phyloP scores from a whole-genome alignment of 2,329 filamentous ascomycete species.

The Trichoderma breve region DNA sequence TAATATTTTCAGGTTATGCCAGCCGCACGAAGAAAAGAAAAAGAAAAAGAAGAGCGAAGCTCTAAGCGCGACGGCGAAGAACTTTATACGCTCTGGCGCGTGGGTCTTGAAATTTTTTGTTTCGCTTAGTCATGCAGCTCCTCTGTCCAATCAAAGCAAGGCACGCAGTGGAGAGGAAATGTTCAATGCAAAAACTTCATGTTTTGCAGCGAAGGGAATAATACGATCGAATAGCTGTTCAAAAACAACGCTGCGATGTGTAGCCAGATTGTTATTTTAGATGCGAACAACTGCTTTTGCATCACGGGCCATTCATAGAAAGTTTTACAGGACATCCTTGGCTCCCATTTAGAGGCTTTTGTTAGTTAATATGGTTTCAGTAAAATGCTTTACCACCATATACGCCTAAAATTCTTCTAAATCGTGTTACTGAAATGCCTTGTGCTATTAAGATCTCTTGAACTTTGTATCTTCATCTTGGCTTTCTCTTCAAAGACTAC shows the following conservation, averaged over 20 bases:
- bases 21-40: constrained; percentile 73
- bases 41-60: constrained; percentile 37
- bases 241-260: background rate
- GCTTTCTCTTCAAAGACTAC: too few species aligned
- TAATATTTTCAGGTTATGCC: constrained; percentile 65
- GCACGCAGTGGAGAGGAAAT: background rate
- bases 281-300: background rate
- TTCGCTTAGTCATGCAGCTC: constrained; percentile 25
- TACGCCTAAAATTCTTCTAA: too few species aligned
- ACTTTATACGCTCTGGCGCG: constrained; percentile 32
- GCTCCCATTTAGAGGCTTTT: too few species aligned
- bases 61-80: constrained; percentile 22
- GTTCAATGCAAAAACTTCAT: background rate
- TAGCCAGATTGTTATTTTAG: background rate
- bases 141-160: background rate
- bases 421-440: too few species aligned
- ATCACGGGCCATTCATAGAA: too few species aligned
- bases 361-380: too few species aligned
- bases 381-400: too few species aligned
- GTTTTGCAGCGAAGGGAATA: background rate
- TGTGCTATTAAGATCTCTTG: too few species aligned
- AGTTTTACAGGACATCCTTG: too few species aligned
- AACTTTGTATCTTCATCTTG: too few species aligned
- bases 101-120: background rate
- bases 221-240: background rate